Conservation (phyloP, 164 flowering plant species). For the Echeveria elegans region DNA sequence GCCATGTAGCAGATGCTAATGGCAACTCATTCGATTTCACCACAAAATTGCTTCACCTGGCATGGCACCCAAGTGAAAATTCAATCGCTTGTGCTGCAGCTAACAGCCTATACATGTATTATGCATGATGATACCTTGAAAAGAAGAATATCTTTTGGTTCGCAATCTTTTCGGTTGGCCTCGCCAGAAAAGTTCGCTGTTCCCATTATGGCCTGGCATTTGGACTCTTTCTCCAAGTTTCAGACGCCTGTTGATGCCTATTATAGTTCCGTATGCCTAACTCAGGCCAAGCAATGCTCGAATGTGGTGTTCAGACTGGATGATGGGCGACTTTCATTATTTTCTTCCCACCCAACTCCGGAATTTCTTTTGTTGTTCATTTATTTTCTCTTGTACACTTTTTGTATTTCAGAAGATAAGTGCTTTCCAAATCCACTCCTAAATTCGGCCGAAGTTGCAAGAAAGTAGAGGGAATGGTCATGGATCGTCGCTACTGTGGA, state of each 20-base stretch:
- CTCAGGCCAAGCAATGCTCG: neutral
- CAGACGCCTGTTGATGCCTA: neutral
- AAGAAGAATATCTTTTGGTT: too few species aligned
- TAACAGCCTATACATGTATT: conserved; percentile 98
- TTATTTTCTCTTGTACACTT: neutral
- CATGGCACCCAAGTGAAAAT: conserved; percentile 69
- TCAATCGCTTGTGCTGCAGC: conserved; percentile 84
- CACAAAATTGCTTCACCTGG: conserved; percentile 87
- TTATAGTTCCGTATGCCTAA: neutral
- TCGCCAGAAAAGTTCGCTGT: too few species aligned
- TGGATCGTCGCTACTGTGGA: neutral
- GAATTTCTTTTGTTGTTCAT: neutral
- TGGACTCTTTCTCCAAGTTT: neutral
- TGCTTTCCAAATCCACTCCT: too few species aligned
- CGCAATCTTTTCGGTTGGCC: too few species aligned
- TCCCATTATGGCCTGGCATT: too few species aligned
- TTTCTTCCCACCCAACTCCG: conserved; percentile 4
- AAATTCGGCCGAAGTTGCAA: neutral
- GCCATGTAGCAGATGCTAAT: conserved; percentile 72
- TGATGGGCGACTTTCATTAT: neutral
- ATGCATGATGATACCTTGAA: conserved; percentile 48
- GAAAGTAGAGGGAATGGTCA: neutral
- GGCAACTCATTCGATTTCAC: conserved; percentile 89
- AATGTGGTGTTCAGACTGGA: neutral
- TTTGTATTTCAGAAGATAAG: too few species aligned